phyloP scores from a whole-genome alignment of 2,329 filamentous ascomycete species.

The Aspergillus neoniger region DNA sequence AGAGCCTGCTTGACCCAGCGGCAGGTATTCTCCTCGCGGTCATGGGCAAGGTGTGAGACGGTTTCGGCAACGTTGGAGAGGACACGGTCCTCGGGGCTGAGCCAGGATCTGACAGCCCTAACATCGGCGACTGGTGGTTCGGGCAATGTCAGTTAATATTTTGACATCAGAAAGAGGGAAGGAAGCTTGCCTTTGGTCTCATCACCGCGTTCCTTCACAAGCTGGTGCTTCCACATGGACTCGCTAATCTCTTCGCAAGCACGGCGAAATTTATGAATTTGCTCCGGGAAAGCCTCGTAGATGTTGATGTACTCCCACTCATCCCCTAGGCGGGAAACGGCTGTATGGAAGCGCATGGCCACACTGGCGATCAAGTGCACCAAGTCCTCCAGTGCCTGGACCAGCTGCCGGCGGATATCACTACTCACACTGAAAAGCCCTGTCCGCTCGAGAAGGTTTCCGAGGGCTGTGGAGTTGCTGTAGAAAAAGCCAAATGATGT shows the following conservation, averaged over 20 bases:
- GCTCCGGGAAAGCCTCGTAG: conserved; percentile 39
- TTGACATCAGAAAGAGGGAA: neutral
- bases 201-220: conserved; percentile 35
- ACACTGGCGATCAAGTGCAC: conserved; percentile 35
- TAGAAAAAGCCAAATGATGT: conserved; percentile 57
- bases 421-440: conserved; percentile 49
- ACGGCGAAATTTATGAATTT: conserved; percentile 39
- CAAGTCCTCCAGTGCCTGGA: conserved; percentile 40
- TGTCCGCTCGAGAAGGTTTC: conserved; percentile 50
- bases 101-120: conserved; percentile 38
- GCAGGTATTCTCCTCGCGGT: conserved; percentile 55
- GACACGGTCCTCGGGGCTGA: conserved; percentile 51
- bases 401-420: conserved; percentile 53
- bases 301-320: conserved; percentile 36
- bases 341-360: conserved; percentile 41
- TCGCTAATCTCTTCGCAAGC: conserved; percentile 40
- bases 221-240: conserved; percentile 45
- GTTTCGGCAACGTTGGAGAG: conserved; percentile 48
- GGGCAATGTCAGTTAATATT: neutral
- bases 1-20: conserved; percentile 56
- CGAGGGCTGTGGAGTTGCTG: conserved; percentile 46
- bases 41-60: conserved; percentile 43
- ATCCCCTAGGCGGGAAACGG: conserved; percentile 19
- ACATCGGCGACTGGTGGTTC: conserved; percentile 30
- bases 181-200: conserved; percentile 29